Conservation (phyloP, 805 yeast genomes). For the Wickerhamomyces xylosicus region DNA sequence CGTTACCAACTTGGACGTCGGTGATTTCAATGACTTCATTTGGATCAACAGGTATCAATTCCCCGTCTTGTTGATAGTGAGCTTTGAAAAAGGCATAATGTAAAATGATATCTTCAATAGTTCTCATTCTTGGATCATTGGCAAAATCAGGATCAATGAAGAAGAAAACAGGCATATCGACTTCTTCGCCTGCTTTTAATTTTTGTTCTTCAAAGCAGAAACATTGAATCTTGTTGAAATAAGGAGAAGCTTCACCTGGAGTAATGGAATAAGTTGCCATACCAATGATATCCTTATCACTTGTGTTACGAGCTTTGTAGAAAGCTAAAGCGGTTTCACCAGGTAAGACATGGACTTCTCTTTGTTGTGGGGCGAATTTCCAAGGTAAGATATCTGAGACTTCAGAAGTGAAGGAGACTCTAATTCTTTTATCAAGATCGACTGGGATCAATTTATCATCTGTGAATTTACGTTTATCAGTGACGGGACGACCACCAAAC, state of each 20-base stretch:
- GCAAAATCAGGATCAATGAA: constrained; percentile 95
- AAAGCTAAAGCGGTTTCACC: constrained; percentile 98
- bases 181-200: constrained; percentile 90
- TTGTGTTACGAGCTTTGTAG: constrained; percentile 79
- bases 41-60: constrained; percentile 21
- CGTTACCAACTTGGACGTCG: constrained; percentile 10
- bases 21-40: constrained; percentile 15
- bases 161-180: constrained; percentile 97
- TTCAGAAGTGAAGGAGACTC: constrained; percentile 85
- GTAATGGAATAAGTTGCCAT: constrained; percentile 98
- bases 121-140: constrained; percentile 84
- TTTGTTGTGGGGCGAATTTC: constrained; percentile 90
- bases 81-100: constrained; percentile 86
- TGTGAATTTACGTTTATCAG: constrained; percentile 71
- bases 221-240: constrained; percentile 94
- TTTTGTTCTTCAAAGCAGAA: constrained; percentile 97
- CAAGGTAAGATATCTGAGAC: constrained; percentile 87
- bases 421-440: constrained; percentile 69
- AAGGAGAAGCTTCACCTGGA: constrained; percentile 94
- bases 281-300: constrained; percentile 87
- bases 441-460: constrained; percentile 84
- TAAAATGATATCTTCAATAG: constrained; percentile 79
- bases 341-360: constrained; percentile 86
- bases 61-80: constrained; percentile 31
- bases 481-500: constrained; percentile 91